Evolutionary conservation across 768 basidiomycete species (phyloP).

Genomic region (Suillus americanus): DNA sequence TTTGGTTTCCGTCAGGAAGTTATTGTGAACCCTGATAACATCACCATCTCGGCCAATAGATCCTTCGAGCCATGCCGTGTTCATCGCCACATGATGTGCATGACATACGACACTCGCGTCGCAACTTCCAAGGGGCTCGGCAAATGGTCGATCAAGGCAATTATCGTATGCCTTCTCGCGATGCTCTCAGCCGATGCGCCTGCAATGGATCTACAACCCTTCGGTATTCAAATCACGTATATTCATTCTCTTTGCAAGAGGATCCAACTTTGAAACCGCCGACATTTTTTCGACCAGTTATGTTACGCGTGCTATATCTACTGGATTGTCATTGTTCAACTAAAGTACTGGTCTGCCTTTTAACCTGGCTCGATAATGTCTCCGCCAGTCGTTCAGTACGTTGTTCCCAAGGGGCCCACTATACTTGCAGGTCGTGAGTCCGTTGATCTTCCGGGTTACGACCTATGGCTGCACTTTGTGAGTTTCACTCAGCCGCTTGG

Average conservation of each 20-base stretch:
- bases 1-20: neutral
- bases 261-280: neutral
- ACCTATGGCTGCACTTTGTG: constrained; percentile 21
- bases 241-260: neutral
- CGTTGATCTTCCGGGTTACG: constrained; percentile 24
- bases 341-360: neutral
- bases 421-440: constrained; percentile 7
- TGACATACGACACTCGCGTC: neutral
- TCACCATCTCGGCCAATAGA: neutral
- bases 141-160: neutral
- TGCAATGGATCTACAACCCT: neutral
- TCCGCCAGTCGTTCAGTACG: constrained; percentile 8
- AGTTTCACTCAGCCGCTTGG: neutral
- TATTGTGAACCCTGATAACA: neutral
- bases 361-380: constrained; percentile 11
- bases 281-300: neutral
- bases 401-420: constrained; percentile 22
- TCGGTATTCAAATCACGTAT: neutral
- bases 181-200: neutral
- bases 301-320: neutral
- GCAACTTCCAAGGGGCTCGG: neutral
- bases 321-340: neutral
- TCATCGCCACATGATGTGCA: neutral
- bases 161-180: neutral
- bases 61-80: neutral